Conservation (phyloP, 257 asterid species). For the Cynanchum wilfordii region DNA sequence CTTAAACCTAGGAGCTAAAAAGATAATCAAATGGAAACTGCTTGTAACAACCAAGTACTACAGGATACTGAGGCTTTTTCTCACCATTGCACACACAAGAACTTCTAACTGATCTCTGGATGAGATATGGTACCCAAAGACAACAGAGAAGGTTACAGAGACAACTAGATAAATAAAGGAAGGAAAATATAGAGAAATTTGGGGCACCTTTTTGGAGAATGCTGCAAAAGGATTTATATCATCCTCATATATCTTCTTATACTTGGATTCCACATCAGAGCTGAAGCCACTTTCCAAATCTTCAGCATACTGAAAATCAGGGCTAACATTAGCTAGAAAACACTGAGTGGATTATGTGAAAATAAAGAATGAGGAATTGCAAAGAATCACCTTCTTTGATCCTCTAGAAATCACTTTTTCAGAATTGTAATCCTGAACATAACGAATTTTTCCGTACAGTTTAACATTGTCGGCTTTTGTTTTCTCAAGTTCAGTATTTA, state of each 20-base stretch:
- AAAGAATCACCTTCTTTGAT: conserved; percentile 74
- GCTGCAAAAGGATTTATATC: conserved; percentile 99
- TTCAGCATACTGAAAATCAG: conserved; percentile 67
- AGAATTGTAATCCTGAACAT: conserved; percentile 94
- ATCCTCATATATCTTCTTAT: conserved; percentile 95
- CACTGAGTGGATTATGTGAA: conserved; percentile 7
- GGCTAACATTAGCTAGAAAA: conserved; percentile 20
- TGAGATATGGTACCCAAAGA: not conserved
- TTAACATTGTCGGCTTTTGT: conserved; percentile 96
- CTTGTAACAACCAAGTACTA: not conserved
- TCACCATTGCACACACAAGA: not conserved
- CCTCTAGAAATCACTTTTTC: conserved; percentile 97
- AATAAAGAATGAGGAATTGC: conserved; percentile 17
- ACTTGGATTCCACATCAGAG: conserved; percentile 98
- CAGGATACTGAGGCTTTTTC: not conserved
- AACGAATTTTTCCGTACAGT: conserved; percentile 95
- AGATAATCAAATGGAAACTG: not conserved
- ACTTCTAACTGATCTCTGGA: not conserved
- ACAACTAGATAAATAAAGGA: conserved; percentile 16
- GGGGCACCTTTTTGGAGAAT: conserved; percentile 77
- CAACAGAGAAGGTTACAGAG: not conserved
- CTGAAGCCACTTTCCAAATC: conserved; percentile 92
- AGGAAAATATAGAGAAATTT: conserved; percentile 1
- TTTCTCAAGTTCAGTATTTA: conserved; percentile 81
- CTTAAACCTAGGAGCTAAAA: not conserved